Evolutionary conservation across 1,284 basidiomycete species (phyloP).

Genomic region (Athelia sp.): DNA sequence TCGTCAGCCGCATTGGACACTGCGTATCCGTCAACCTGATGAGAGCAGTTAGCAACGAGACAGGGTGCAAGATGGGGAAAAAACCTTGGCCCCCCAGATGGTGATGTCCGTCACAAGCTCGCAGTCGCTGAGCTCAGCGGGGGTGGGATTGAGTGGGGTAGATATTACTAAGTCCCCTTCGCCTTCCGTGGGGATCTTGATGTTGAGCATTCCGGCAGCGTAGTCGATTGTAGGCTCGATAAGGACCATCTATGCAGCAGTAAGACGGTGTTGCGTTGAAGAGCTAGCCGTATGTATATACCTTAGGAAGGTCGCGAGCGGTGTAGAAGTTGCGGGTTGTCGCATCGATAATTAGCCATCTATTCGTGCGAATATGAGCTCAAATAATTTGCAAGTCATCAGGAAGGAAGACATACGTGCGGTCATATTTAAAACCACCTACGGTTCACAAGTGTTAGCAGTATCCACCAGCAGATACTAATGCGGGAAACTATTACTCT

Average conservation of each 20-base stretch:
- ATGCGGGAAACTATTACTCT: neutral
- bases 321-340: neutral
- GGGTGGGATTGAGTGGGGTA: neutral
- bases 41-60: neutral
- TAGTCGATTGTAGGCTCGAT: neutral
- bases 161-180: neutral
- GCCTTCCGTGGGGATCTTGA: neutral
- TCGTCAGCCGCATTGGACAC: neutral
- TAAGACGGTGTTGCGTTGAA: neutral
- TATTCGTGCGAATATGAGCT: neutral
- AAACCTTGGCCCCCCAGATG: neutral
- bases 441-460: neutral
- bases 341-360: neutral
- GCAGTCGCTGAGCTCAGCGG: neutral
- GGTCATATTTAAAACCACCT: slow-evolving; percentile 1
- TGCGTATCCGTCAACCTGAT: neutral
- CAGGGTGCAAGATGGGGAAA: neutral
- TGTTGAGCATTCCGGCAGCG: neutral
- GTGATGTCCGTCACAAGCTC: neutral
- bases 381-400: too few relatives aligned
- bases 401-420: neutral
- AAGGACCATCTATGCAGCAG: neutral
- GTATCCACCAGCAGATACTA: neutral
- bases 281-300: neutral
- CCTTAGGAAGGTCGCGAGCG: neutral